A percentile compares a stretch with the other conserved stretches of the same genome.
Evolutionary conservation across 768 basidiomycete species (phyloP).

Genomic region (Panus rudis): DNA sequence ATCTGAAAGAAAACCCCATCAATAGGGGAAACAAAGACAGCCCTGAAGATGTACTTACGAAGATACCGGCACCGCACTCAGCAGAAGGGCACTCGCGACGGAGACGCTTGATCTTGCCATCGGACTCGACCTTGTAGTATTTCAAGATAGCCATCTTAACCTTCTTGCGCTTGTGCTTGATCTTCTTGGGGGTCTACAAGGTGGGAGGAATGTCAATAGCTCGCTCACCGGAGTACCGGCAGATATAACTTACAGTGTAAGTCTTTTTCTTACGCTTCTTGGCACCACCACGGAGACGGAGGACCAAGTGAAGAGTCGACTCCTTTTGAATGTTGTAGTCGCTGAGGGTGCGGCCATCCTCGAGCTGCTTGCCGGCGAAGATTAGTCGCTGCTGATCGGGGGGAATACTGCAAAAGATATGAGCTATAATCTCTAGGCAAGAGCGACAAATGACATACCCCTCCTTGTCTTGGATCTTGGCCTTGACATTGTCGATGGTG

Average conservation of each 20-base stretch:
- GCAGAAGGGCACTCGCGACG: slow-evolving; percentile 88
- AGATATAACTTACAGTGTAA: slow-evolving; percentile 69
- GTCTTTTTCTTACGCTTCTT: slow-evolving; percentile 99
- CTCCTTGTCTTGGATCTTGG: slow-evolving; percentile 97
- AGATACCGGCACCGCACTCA: slow-evolving; percentile 81
- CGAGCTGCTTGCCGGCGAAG: slow-evolving; percentile 98
- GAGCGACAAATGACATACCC: slow-evolving; percentile 44
- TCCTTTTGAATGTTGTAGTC: slow-evolving; percentile 99
- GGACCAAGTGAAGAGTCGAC: slow-evolving; percentile 94
- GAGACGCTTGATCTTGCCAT: slow-evolving; percentile 99
- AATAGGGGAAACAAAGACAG: slow-evolving; percentile 9
- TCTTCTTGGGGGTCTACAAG: slow-evolving; percentile 89
- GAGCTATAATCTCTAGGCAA: slow-evolving; percentile 4
- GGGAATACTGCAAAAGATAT: slow-evolving; percentile 50
- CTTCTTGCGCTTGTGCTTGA: slow-evolving; percentile 99
- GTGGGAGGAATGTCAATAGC: background rate
- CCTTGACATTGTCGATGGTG: slow-evolving; percentile 97
- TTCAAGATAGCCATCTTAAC: slow-evolving; percentile 99
- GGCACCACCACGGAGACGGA: slow-evolving; percentile 97
- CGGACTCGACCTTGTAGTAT: slow-evolving; percentile 99
- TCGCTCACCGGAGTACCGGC: background rate
- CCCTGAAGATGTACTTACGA: slow-evolving; percentile 42
- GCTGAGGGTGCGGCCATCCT: slow-evolving; percentile 93
- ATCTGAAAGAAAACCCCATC: slow-evolving; percentile 49
- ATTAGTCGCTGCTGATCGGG: slow-evolving; percentile 97